Conservation (phyloP, 306 rosid species). For the Ammopiptanthus mongolicus region DNA sequence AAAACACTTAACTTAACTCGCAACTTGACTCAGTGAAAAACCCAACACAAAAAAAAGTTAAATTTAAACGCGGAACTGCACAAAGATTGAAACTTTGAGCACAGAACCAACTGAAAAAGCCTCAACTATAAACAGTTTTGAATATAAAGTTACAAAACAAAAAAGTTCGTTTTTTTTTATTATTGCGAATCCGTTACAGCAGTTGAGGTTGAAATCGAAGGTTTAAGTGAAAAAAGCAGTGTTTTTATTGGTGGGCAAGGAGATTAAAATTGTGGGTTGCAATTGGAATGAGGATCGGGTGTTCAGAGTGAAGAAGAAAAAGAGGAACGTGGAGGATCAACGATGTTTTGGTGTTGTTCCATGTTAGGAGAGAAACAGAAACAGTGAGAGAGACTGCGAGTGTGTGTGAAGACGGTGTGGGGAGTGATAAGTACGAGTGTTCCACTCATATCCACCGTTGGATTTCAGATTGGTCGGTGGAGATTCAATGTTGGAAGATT, state of each 20-base stretch:
- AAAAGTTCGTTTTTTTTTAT: neutral
- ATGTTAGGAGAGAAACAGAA: conserved; percentile 44
- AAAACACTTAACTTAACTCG: neutral
- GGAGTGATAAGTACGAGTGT: conserved; percentile 61
- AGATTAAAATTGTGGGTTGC: neutral
- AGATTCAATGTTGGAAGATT: conserved; percentile 26
- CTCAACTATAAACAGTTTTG: conserved; percentile 4
- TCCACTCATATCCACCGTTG: conserved; percentile 26
- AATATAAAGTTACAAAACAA: neutral
- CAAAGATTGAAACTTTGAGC: conserved; percentile 40
- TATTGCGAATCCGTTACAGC: neutral
- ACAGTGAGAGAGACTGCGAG: conserved; percentile 36
- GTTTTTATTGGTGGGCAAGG: conserved; percentile 9
- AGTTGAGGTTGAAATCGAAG: conserved; percentile 5
- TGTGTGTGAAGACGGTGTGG: conserved; percentile 33
- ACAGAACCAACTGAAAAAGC: conserved; percentile 26
- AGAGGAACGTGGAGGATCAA: conserved; percentile 14
- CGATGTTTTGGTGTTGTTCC: conserved; percentile 25
- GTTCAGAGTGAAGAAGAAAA: neutral
- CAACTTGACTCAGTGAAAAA: neutral
- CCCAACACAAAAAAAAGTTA: neutral
- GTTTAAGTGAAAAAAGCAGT: neutral
- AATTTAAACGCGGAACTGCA: conserved; percentile 6
- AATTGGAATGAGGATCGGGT: conserved; percentile 36
- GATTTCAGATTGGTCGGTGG: conserved; percentile 25